Conservation (phyloP, 2,329 filamentous ascomycete genomes). For the Berkeleyomyces rouxiae region DNA sequence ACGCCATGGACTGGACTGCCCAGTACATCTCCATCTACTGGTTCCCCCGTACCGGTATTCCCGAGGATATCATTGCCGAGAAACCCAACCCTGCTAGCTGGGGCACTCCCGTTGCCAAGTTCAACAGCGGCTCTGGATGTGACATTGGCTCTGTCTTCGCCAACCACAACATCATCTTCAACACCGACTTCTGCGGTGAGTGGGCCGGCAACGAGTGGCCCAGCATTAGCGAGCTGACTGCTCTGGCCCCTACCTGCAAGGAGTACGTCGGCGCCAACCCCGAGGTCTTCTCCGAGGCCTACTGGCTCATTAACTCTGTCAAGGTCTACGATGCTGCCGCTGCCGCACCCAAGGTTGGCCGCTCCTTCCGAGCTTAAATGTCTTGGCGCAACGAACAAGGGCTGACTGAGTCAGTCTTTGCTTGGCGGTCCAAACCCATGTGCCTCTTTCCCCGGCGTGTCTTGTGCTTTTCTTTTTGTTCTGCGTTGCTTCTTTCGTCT, state of each 20-base stretch:
- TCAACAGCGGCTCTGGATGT: conserved; percentile 49
- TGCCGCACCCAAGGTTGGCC: background rate
- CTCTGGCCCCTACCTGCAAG: conserved; percentile 47
- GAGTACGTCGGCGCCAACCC: conserved; percentile 59
- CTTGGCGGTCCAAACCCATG: no score
- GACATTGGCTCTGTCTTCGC: conserved; percentile 54
- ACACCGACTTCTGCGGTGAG: conserved; percentile 73
- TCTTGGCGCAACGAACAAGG: background rate
- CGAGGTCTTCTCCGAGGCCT: conserved; percentile 51
- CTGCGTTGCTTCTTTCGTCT: no score
- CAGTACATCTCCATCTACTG: conserved; percentile 62
- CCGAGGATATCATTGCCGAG: conserved; percentile 41
- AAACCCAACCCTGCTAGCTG: conserved; percentile 51
- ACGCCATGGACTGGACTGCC: conserved; percentile 61
- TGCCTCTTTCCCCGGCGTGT: background rate
- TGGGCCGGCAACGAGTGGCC: conserved; percentile 64
- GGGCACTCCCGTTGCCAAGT: conserved; percentile 51
- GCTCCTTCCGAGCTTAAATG: conserved; percentile 1
- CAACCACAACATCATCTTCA: conserved; percentile 59
- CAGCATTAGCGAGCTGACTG: conserved; percentile 37
- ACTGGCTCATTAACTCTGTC: conserved; percentile 60
- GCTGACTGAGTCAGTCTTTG: no score
- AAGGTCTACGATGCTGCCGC: conserved; percentile 32
- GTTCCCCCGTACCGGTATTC: conserved; percentile 53
- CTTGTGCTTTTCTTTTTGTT: no score